A percentile compares a stretch with the other conserved stretches of the same genome.
Evolutionary conservation across 495 filamentous ascomycete species (phyloP).

Genomic region (Aspergillus affinis): DNA sequence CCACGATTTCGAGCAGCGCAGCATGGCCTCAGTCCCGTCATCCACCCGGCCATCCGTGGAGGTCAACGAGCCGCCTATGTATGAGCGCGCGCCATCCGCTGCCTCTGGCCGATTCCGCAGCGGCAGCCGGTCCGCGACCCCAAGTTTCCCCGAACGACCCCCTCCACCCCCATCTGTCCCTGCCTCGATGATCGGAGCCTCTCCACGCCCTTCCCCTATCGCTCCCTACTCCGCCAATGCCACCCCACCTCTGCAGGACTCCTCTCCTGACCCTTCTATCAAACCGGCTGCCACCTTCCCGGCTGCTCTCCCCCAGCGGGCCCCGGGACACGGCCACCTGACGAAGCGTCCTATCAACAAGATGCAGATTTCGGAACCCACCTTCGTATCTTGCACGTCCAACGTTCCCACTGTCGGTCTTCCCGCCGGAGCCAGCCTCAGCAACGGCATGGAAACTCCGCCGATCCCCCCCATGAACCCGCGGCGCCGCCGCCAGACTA

Average conservation of each 20-base stretch:
- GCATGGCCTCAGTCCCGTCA: conserved; percentile 27
- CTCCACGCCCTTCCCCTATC: conserved; percentile 54
- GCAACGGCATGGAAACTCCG: conserved; percentile 45
- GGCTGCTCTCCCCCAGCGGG: conserved; percentile 27
- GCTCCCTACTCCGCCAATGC: conserved; percentile 55
- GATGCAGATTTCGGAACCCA: conserved; percentile 79
- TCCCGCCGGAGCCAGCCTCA: conserved; percentile 48
- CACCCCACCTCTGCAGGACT: conserved; percentile 52
- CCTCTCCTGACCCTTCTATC: conserved; percentile 32
- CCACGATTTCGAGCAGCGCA: conserved; percentile 30
- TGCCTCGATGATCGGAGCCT: conserved; percentile 44
- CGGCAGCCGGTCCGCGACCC: conserved; percentile 46
- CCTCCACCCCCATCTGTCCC: conserved; percentile 35
- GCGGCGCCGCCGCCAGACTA: conserved; percentile 59
- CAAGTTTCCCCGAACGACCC: conserved; percentile 41
- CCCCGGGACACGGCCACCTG: conserved; percentile 28
- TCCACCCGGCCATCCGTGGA: conserved; percentile 47
- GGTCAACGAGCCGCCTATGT: conserved; percentile 25
- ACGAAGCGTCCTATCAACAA: conserved; percentile 71
- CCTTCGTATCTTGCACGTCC: conserved; percentile 74
- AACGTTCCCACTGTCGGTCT: conserved; percentile 66
- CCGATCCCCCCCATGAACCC: conserved; percentile 73
- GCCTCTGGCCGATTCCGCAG: conserved; percentile 46
- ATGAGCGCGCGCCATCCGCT: conserved; percentile 43
- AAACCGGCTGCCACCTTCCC: conserved; percentile 21